Percentiles rank a stretch among this genome's conserved stretches.
Evolutionary conservation across 306 rosid genomes (phyloP).

Genomic region (Dryas drummondii): DNA sequence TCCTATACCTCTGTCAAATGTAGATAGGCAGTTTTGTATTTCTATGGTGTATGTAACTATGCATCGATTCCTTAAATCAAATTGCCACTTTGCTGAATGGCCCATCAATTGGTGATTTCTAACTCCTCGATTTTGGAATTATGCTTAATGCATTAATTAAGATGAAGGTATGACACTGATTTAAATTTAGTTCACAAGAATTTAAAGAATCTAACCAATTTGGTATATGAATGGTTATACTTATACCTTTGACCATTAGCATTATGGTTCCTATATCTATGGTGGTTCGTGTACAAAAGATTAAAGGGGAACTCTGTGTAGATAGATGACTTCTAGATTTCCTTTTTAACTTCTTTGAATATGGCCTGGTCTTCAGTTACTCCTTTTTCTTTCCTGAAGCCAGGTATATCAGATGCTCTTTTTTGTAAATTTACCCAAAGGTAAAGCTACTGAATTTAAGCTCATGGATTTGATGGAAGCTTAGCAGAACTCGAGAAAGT

Average conservation of each 20-base stretch:
- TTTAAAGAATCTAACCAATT: not conserved
- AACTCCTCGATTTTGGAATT: not conserved
- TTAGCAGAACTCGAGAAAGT: conserved; percentile 95
- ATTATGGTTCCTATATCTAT: conserved; percentile 6
- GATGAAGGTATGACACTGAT: not conserved
- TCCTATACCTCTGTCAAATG: not conserved
- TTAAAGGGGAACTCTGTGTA: conserved; percentile 22
- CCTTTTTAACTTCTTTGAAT: conserved; percentile 22
- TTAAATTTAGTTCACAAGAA: not conserved
- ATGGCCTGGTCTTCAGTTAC: conserved; percentile 79
- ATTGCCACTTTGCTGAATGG: not conserved
- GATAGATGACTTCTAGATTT: conserved; percentile 38
- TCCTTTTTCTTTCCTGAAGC: conserved; percentile 76
- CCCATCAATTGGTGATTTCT: not conserved
- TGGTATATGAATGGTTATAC: not conserved
- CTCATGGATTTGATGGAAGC: conserved; percentile 99
- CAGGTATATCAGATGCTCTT: conserved; percentile 93
- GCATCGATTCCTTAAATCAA: not conserved
- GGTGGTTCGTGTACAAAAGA: conserved; percentile 5
- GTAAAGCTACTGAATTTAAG: conserved; percentile 95
- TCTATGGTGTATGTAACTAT: not conserved
- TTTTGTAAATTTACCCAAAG: conserved; percentile 77
- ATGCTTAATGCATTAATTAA: not conserved
- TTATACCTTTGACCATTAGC: conserved; percentile 19
- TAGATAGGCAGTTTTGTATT: not conserved